phyloP scores from a whole-genome alignment of 176 grass and related monocot species.

The Avena sativa region DNA sequence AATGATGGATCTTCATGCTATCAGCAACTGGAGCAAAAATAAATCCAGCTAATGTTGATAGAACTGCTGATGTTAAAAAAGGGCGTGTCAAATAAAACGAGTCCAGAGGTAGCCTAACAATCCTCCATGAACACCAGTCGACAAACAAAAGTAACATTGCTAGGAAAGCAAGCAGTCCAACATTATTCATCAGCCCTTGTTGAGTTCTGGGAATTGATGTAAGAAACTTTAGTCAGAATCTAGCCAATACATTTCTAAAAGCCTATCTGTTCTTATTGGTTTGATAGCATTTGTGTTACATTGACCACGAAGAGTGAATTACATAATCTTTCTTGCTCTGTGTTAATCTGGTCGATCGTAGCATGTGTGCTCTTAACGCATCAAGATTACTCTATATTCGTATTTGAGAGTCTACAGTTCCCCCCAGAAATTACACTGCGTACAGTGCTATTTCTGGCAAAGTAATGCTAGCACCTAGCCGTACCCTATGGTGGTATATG shows the following conservation, averaged over 20 bases:
- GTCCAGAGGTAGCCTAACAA: conserved; percentile 89
- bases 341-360: background rate
- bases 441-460: background rate
- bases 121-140: conserved; percentile 95
- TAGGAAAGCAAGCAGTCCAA: conserved; percentile 74
- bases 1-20: conserved; percentile 76
- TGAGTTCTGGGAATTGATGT: conserved; percentile 71
- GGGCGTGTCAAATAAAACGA: conserved; percentile 84
- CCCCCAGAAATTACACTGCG: background rate
- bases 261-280: conserved; percentile 7
- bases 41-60: conserved; percentile 81
- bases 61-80: conserved; percentile 79
- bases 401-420: background rate
- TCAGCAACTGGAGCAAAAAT: conserved; percentile 82
- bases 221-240: conserved; percentile 60
- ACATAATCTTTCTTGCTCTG: conserved; percentile 6
- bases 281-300: conserved; percentile 1
- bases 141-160: conserved; percentile 75
- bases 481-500: background rate
- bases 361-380: conserved; percentile 17
- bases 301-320: background rate
- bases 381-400: background rate
- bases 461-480: background rate
- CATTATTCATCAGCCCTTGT: conserved; percentile 76
- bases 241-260: conserved; percentile 31